These are phyloP conservation scores for Spergularia azorica DNA, from an alignment of 179 eudicot species.

Conservation along the genomic window DNA sequence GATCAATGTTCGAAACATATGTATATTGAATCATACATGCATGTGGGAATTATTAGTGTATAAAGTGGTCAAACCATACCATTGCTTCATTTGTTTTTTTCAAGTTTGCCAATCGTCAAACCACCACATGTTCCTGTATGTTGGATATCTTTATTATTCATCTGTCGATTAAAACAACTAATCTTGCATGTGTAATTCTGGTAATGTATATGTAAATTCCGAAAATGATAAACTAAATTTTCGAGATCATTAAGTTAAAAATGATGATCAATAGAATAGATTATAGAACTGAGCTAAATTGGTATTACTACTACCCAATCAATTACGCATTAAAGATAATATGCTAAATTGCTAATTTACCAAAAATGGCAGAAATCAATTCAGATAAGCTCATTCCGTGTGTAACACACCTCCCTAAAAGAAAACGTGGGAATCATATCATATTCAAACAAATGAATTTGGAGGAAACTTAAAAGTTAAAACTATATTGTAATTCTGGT, in stretches of 20 bases:
- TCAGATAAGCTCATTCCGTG: no score
- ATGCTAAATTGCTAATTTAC: no score
- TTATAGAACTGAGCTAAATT: no score
- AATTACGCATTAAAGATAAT: no score
- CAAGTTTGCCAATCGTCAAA: not conserved
- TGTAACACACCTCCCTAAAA: no score
- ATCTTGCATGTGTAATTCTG: not conserved
- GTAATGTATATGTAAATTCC: not conserved
- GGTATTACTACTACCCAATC: no score
- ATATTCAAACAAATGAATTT: no score
- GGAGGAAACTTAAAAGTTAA: no score
- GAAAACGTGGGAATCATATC: no score
- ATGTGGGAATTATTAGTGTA: not conserved
- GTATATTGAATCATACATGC: not conserved
- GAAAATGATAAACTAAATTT: not conserved
- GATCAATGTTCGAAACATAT: not conserved
- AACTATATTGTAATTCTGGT: no score
- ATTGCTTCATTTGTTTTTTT: not conserved
- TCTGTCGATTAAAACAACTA: not conserved
- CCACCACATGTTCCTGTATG: not conserved
- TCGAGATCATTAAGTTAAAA: not conserved
- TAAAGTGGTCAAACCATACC: not conserved
- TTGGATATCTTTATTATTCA: not conserved
- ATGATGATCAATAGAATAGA: not conserved
- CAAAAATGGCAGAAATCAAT: no score